Base-by-base conservation (phyloP, 2,329 filamentous ascomycete species). In the Myriosclerotinia duriaeana region DNA sequence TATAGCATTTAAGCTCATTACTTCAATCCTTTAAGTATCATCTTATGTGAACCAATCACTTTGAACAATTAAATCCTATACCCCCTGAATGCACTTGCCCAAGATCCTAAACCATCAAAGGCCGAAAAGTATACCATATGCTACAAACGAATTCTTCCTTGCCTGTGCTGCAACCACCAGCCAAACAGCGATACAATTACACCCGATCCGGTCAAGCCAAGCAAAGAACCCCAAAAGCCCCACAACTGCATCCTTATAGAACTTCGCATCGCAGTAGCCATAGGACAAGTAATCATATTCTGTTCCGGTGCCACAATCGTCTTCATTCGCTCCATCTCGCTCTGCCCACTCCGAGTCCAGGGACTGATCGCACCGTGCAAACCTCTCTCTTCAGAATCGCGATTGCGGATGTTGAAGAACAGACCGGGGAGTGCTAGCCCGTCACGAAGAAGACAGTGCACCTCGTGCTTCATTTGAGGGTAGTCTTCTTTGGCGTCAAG, bases 321-420 rank as follows among this genome's bases (percentile, higher is more conserved):
- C 15, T 59, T 38, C 63, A 65, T 59, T 48, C 44, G n/a, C n/a
- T 26, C 40, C 12, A 58, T 58, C 30, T 50, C 26, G 11, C 42
- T 58, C 12, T 48, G 36, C n/a, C 20, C 30, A 22, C n/a, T 46
- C 6, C 15, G 17, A 12, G 34, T 40, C 53, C 62, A 56, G 11
- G 53, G 62, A 38, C 30, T 64, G 15, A 58, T 20, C n/a, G 30
- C 53, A 4, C 62, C 53, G 20, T 5, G 26, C 20, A 58, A 17
- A 3, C 5, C 53, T 5, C 44, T 44, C 17, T 15, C 30, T 11
- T 11, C 1, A 1, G 17, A 34, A 5, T 6, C 26, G 11, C 5
- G 17, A 44, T n/a, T n/a, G 6, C 12, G 22, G 17, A 64, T 44
- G 20, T 54, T 36, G 53, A 56, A 64, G 30, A 58, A 50, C 8